Evolutionary conservation across 495 filamentous ascomycete species (phyloP).

Genomic region (Chlorociboria aeruginascens): DNA sequence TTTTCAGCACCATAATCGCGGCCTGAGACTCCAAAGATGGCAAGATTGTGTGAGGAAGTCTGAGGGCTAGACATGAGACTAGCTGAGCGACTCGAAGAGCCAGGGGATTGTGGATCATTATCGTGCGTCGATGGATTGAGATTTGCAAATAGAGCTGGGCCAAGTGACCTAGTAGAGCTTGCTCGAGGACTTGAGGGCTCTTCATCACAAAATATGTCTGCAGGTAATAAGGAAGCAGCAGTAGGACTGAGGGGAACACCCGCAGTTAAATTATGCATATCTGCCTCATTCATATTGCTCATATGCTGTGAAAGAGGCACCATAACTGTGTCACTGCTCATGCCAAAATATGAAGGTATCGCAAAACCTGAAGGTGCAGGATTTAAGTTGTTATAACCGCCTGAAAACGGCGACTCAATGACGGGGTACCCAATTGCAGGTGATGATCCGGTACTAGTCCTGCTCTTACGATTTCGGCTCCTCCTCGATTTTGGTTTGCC

Average conservation of each 20-base stretch:
- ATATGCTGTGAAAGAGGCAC: slow-evolving; percentile 17
- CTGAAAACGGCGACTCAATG: slow-evolving; percentile 14
- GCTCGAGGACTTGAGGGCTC: slow-evolving; percentile 37
- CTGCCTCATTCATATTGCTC: slow-evolving; percentile 29
- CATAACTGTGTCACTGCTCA: slow-evolving; percentile 27
- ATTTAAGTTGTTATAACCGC: slow-evolving; percentile 17
- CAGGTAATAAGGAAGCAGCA: slow-evolving; percentile 65
- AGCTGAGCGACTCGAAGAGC: slow-evolving; percentile 50
- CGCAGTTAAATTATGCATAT: slow-evolving; percentile 34
- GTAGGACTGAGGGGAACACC: slow-evolving; percentile 72
- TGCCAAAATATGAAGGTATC: slow-evolving; percentile 38
- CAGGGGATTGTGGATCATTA: slow-evolving; percentile 53
- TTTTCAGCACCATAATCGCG: slow-evolving; percentile 20
- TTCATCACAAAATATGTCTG: slow-evolving; percentile 68
- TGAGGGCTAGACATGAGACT: slow-evolving; percentile 59
- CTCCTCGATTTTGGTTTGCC: slow-evolving; percentile 36
- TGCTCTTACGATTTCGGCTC: slow-evolving; percentile 43
- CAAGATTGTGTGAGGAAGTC: slow-evolving; percentile 44
- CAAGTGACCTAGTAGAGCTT: slow-evolving; percentile 22
- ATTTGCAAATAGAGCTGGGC: slow-evolving; percentile 25
- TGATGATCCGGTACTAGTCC: slow-evolving; percentile 31
- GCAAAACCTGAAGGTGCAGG: slow-evolving; percentile 34
- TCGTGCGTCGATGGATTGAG: slow-evolving; percentile 31
- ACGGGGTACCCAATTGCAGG: slow-evolving; percentile 13
- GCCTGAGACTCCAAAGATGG: slow-evolving; percentile 25